Conservation (phyloP, 768 basidiomycete genomes). For the Tulasnella sp. region DNA sequence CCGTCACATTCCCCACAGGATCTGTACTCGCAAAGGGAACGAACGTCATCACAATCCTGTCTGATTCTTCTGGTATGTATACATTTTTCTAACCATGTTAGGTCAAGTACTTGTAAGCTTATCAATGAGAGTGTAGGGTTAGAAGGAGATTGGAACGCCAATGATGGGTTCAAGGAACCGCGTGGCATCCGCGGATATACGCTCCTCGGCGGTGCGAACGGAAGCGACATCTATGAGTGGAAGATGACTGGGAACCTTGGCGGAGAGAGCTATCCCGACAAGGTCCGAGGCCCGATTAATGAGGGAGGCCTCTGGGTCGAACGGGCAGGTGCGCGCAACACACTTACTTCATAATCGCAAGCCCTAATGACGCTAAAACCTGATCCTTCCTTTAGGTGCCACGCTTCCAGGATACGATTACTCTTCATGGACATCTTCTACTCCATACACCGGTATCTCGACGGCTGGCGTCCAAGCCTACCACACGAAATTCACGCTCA, state of each 20-base stretch:
- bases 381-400: conserved; percentile 16
- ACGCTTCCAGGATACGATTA: conserved; percentile 26
- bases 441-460: conserved; percentile 16
- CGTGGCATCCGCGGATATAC: conserved; percentile 39
- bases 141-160: neutral
- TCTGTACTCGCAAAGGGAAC: conserved; percentile 30
- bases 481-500: conserved; percentile 25
- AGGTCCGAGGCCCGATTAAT: conserved; percentile 25
- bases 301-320: conserved; percentile 28
- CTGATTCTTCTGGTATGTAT: conserved; percentile 24
- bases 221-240: conserved; percentile 37
- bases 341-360: neutral
- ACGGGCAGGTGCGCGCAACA: conserved; percentile 22
- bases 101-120: neutral
- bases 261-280: conserved; percentile 27
- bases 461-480: conserved; percentile 24
- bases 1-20: conserved; percentile 16
- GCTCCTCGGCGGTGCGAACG: conserved; percentile 35
- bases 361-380: neutral
- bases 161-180: conserved; percentile 22
- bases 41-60: conserved; percentile 42
- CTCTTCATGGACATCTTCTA: conserved; percentile 16
- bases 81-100: neutral
- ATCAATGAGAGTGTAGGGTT: neutral
- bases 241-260: conserved; percentile 35